These are phyloP conservation scores for Chrysochromulina tobinii DNA, from an alignment of 78 protist genomes.

Conservation along the genomic window DNA sequence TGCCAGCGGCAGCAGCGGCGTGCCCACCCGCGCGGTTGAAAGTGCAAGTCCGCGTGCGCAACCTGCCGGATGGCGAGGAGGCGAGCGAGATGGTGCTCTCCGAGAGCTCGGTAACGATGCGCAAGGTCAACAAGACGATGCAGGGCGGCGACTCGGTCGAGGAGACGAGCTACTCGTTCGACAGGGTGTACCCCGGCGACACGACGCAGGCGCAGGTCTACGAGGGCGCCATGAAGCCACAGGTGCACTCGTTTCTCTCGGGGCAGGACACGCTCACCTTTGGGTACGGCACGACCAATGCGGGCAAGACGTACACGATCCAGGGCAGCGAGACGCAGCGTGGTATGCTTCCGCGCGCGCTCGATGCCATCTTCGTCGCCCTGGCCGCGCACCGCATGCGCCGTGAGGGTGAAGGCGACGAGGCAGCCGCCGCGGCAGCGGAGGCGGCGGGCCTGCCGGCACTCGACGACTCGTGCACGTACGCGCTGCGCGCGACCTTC, in stretches of 20 bases:
- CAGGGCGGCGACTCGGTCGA: not conserved
- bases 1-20: too few species aligned
- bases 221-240: not conserved
- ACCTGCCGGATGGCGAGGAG: too few species aligned
- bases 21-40: too few species aligned
- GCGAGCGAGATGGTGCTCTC: too few species aligned
- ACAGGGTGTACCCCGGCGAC: not conserved
- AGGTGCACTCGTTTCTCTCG: not conserved
- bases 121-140: not conserved
- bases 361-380: not conserved
- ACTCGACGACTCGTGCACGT: not conserved
- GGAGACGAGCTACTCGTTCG: not conserved
- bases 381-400: not conserved
- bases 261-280: slow-evolving; percentile 8
- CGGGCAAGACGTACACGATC: slow-evolving; percentile 27
- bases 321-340: not conserved
- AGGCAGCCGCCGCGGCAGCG: not conserved
- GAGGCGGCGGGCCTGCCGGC: not conserved
- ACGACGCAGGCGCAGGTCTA: not conserved
- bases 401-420: not conserved
- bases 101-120: not conserved
- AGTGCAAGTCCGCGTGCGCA: too few species aligned
- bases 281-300: slow-evolving; percentile 25
- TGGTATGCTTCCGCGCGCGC: slow-evolving; percentile 13
- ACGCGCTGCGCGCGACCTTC: not conserved